Evolutionary conservation across 495 filamentous ascomycete species (phyloP).

Genomic region (Trichoderma reesei): DNA sequence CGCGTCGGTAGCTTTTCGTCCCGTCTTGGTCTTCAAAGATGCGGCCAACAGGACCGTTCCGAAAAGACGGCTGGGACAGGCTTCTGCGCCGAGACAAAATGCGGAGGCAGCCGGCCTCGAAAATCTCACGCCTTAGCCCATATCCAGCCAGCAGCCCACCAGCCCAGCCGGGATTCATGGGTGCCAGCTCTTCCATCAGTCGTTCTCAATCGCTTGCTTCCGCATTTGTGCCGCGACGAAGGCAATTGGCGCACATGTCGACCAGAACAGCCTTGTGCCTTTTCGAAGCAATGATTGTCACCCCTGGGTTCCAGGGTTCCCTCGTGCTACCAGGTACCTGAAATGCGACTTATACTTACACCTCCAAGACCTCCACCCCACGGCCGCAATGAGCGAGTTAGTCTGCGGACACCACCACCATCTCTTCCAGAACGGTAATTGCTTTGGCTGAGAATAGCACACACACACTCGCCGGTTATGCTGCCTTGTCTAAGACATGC

Average conservation of each 20-base stretch:
- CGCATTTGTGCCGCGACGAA: neutral
- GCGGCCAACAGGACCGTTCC: neutral
- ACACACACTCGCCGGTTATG: neutral
- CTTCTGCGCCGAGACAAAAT: neutral
- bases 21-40: neutral
- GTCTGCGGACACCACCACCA: constrained; percentile 1
- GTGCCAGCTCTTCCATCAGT: neutral
- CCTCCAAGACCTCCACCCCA: constrained; percentile 1
- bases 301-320: neutral
- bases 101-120: constrained; percentile 2
- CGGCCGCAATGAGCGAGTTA: neutral
- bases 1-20: neutral
- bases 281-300: neutral
- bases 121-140: neutral
- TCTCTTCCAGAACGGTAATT: neutral
- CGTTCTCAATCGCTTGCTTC: neutral
- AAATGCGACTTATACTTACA: neutral
- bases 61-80: neutral
- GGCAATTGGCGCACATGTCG: neutral
- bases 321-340: neutral
- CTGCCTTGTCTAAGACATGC: constrained; percentile 8
- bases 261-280: neutral
- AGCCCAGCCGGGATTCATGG: neutral
- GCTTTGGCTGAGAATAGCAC: constrained; percentile 1
- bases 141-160: neutral